phyloP scores from a whole-genome alignment of 2,329 filamentous ascomycete genomes.

The Metarhizium brunneum region DNA sequence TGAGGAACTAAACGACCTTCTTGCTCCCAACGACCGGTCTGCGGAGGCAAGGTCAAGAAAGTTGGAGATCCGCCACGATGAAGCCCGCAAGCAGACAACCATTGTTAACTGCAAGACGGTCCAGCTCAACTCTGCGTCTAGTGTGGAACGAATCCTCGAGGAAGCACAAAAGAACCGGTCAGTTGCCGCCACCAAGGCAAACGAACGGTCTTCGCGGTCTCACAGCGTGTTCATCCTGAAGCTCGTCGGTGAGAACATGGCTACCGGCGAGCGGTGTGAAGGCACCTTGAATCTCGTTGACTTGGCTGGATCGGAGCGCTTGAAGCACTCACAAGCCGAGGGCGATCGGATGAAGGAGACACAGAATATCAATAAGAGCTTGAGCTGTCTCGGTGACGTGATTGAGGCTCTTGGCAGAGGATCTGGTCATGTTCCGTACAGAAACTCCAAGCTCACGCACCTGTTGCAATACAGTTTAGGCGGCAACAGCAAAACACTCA shows the following conservation, averaged over 20 bases:
- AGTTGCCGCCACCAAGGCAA: conserved; percentile 94
- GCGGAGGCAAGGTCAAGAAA: conserved; percentile 67
- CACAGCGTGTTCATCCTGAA: conserved; percentile 97
- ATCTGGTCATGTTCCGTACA: conserved; percentile 79
- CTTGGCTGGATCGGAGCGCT: conserved; percentile 82
- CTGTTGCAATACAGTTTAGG: conserved; percentile 90
- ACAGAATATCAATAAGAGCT: conserved; percentile 92
- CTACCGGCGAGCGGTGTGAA: conserved; percentile 77
- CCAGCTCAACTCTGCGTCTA: conserved; percentile 65
- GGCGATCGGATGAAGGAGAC: conserved; percentile 88
- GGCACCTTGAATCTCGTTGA: conserved; percentile 94
- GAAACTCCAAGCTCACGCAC: conserved; percentile 95
- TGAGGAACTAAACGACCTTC: conserved; percentile 86
- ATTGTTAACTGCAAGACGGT: conserved; percentile 75
- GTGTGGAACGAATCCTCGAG: conserved; percentile 70
- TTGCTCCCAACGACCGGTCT: conserved; percentile 49
- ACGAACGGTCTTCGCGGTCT: conserved; percentile 86
- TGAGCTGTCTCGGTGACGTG: conserved; percentile 88
- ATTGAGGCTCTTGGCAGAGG: conserved; percentile 86
- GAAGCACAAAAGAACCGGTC: conserved; percentile 79
- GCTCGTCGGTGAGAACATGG: conserved; percentile 56
- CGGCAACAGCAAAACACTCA: conserved; percentile 93
- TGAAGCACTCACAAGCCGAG: conserved; percentile 79
- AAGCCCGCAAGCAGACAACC: conserved; percentile 68
- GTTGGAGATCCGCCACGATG: conserved; percentile 83